A percentile compares a stretch with the other conserved stretches of the same genome.
Conservation (phyloP, 139 green algal species). For the Tetratostichococcus sp. region DNA sequence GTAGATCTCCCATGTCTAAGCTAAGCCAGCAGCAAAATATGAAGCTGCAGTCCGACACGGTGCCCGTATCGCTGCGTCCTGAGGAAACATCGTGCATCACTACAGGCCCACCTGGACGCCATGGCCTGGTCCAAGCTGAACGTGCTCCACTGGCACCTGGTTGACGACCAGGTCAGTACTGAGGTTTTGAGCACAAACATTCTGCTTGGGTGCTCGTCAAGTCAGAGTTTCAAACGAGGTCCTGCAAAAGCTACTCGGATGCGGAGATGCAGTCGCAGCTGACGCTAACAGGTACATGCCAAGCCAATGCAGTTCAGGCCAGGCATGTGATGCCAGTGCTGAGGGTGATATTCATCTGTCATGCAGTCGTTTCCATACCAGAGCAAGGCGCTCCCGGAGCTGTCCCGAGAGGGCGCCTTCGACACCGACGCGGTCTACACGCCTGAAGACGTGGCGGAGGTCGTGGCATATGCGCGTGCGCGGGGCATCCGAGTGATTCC, state of each 20-base stretch:
- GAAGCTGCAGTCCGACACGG: too few relatives aligned
- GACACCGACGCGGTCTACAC: conserved; percentile 24
- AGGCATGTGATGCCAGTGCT: neutral
- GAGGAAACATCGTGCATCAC: too few relatives aligned
- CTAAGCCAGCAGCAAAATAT: too few relatives aligned
- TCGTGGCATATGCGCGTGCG: conserved; percentile 41
- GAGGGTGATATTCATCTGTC: neutral
- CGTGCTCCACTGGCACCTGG: conserved; percentile 60
- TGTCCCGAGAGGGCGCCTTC: conserved; percentile 24
- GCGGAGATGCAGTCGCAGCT: too few relatives aligned
- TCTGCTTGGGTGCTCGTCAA: neutral
- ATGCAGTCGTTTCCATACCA: conserved; percentile 32
- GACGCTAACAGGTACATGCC: too few relatives aligned
- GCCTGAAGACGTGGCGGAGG: conserved; percentile 16
- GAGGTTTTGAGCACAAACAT: too few relatives aligned
- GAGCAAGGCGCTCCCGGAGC: conserved; percentile 17
- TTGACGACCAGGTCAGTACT: conserved; percentile 47
- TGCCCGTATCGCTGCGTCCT: too few relatives aligned
- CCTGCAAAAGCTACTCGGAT: too few relatives aligned
- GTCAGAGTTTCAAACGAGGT: too few relatives aligned
- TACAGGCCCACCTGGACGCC: conserved; percentile 40
- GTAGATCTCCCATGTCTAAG: too few relatives aligned
- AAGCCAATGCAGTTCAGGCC: too few relatives aligned
- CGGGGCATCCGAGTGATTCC: conserved; percentile 53
- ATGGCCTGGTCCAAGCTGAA: conserved; percentile 60